Evolutionary conservation across 129 eudicot genomes (phyloP), one percentile per base, ranked within the genome.

Genomic region (Smallanthus sonchifolius): DNA sequence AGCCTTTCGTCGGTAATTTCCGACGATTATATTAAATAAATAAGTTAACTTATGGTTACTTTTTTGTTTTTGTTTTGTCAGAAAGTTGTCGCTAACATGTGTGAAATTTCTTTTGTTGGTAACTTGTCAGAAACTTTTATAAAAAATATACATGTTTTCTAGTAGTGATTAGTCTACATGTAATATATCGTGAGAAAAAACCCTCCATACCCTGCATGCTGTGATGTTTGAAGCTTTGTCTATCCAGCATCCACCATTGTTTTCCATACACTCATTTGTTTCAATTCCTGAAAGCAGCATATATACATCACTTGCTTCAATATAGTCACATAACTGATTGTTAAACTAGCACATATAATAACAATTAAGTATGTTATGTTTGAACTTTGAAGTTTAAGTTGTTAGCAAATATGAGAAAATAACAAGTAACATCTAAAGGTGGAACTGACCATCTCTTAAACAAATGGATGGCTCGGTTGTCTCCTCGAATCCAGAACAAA

Each of bases 211-310:
- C 96, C 85, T 86, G 92, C 98, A 93, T 19, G 98, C 98, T 64
- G 96, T 86, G 47, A 93, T 81, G 70, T 90, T 93, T 67, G 89
- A 61, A 79, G 85, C 69, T 74, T 83, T 86, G 80, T 93, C 95
- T 48, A 87, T 84, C 98, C 98, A 93, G 79, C 98, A 93, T 82
- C 98, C 98, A 47, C 98, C 98, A 77, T 94, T 94, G 84, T 90
- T 84, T 57, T 85, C 91, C 80, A 86, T 67, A 77, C 98, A 94
- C 81, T 94, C 97, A 64, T 90, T 94, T 61, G 98, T 94, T 77
- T 94, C 86, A 16, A 93, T 75, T 69, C 86, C 98, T 93, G 86
- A 52, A 78, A 73, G 42, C 40, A 70, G 55, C 63, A 79, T 69
- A 57, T 30, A 13, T 67, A 13, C 35, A 71, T 57, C n/a, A 10